These are phyloP conservation scores for Lasiosphaeria hispida DNA, from an alignment of 495 filamentous ascomycete species.

Conservation along the genomic window DNA sequence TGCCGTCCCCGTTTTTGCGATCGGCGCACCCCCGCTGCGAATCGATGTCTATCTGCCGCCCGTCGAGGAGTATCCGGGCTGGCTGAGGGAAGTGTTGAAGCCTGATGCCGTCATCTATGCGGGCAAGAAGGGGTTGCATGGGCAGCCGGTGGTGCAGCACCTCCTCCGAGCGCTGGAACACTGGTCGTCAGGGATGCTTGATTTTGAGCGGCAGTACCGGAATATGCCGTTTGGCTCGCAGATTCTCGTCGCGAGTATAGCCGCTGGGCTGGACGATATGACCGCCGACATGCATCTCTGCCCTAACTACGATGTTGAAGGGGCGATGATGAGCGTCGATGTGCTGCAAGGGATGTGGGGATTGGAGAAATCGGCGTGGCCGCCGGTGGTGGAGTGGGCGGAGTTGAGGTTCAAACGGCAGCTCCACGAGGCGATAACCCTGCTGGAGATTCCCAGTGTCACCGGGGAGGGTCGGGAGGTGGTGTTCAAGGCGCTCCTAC, in stretches of 20 bases:
- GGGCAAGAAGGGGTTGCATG: constrained; percentile 16
- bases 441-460: constrained; percentile 21
- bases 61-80: constrained; percentile 27
- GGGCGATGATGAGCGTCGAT: constrained; percentile 30
- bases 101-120: constrained; percentile 32
- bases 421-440: constrained; percentile 42
- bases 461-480: neutral
- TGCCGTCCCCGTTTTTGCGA: constrained; percentile 33
- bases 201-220: constrained; percentile 32
- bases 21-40: constrained; percentile 33
- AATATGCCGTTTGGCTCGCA: constrained; percentile 39
- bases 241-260: constrained; percentile 33
- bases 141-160: constrained; percentile 31
- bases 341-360: constrained; percentile 33
- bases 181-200: constrained; percentile 28
- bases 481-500: constrained; percentile 41
- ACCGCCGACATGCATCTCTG: constrained; percentile 25
- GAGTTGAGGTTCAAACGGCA: constrained; percentile 34
- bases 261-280: constrained; percentile 25
- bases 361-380: constrained; percentile 23
- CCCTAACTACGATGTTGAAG: constrained; percentile 40
- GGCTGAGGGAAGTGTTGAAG: constrained; percentile 28
- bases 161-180: constrained; percentile 33
- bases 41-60: constrained; percentile 41
- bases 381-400: constrained; percentile 34